These are phyloP conservation scores for Penicillium canariense DNA, from an alignment of 495 filamentous ascomycete genomes.

Conservation along the genomic window DNA sequence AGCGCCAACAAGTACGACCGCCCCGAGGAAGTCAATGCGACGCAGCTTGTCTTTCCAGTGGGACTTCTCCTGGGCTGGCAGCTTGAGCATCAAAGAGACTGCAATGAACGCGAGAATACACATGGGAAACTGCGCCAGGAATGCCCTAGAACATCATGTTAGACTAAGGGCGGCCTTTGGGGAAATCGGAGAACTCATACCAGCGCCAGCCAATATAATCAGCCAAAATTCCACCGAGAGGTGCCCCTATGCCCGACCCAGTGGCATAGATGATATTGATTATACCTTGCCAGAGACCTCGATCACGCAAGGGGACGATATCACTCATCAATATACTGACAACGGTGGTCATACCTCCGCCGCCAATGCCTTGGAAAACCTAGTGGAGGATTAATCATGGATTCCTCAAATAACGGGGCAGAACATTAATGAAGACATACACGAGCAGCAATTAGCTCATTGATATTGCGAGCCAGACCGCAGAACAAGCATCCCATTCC, in stretches of 20 bases:
- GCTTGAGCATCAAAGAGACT: conserved; percentile 60
- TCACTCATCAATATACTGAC: conserved; percentile 77
- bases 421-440: conserved; percentile 27
- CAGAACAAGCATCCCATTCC: conserved; percentile 71
- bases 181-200: conserved; percentile 37
- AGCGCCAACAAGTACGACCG: conserved; percentile 65
- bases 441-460: conserved; percentile 65
- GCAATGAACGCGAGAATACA: conserved; percentile 64
- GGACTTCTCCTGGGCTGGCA: conserved; percentile 53
- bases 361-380: conserved; percentile 71
- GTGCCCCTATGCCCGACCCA: conserved; percentile 69
- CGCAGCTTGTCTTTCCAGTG: conserved; percentile 64
- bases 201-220: conserved; percentile 83
- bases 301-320: conserved; percentile 69
- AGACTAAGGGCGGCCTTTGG: conserved; percentile 3
- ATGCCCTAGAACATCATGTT: conserved; percentile 51
- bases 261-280: conserved; percentile 76
- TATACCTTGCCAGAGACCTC: conserved; percentile 80
- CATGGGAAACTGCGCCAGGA: conserved; percentile 67
- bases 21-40: conserved; percentile 80
- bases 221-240: conserved; percentile 67
- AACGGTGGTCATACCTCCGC: conserved; percentile 82
- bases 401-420: background rate
- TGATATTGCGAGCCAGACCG: conserved; percentile 67
- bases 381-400: conserved; percentile 6